Base-by-base conservation (phyloP, 1,139 yeast genomes). In the Pichia sp. region DNA sequence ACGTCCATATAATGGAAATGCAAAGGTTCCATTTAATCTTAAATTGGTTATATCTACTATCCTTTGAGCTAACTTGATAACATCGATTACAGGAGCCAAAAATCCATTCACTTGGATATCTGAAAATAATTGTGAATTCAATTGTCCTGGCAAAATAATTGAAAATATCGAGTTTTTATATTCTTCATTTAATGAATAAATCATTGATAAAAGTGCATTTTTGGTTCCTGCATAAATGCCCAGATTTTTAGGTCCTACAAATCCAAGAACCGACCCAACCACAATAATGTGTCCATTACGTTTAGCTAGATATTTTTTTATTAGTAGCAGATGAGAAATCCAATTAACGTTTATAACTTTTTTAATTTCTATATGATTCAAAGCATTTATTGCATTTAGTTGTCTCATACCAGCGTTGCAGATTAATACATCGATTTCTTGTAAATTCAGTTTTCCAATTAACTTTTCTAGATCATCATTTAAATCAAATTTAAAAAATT, bases 351-450 rank as follows among this genome's bases (percentile, higher is more conserved):
- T 68, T 47, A 83, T 70, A 1, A 80, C 63, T 0, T 58, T 55
- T 2, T 60, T 54, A 4, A 79, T 67, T 9, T 69, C 66, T 0
- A 58, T 58, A 2, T 58, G 64, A 0, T 66, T 48, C 44, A 76
- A 50, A 5, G 72, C 69, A 10, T 72, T 53, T 2, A 84, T 55
- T 1, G 73, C 57, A 40, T 72, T 70, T 49, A 66, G 65, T 43
- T 79, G 80, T 45, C 90, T 71, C 9, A 81, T 66, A 0, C 92
- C 96, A 0, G 95, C 96, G 63, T 86, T 87, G 60, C 85, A 84
- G 30, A 89, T 68, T 40, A 86, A 63, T 0, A 85, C 68, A 34
- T 81, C 74, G 2, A 85, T 67, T 27, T 59, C 40, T 5, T 44
- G 41, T 3, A 43, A 37, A 11, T 46, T 55, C 2, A 68, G 66